These are phyloP conservation scores for Kickxella alabastrina DNA, from an alignment of 192 early-diverging fungal species.

Conservation along the genomic window DNA sequence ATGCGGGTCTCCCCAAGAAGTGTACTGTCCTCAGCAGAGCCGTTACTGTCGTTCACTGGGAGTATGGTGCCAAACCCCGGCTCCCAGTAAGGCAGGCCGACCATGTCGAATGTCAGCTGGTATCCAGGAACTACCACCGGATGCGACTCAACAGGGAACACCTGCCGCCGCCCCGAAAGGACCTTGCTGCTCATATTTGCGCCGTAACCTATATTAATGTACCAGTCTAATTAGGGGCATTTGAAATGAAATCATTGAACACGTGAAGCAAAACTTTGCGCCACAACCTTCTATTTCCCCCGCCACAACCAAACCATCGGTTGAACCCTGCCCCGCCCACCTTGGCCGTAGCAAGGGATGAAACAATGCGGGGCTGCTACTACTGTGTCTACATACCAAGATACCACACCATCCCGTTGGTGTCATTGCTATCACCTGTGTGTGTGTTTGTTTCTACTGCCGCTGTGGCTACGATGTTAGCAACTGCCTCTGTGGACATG, in stretches of 20 bases:
- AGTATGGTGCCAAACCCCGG: slow-evolving; percentile 46
- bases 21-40: not conserved
- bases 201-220: slow-evolving; percentile 32
- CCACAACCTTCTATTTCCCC: not conserved
- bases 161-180: slow-evolving; percentile 44
- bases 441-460: not conserved
- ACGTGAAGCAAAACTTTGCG: too few species aligned
- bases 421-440: not conserved
- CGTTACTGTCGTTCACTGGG: slow-evolving; percentile 6
- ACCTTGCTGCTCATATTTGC: slow-evolving; percentile 49
- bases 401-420: not conserved
- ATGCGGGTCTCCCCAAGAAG: not conserved
- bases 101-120: slow-evolving; percentile 49
- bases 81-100: slow-evolving; percentile 44
- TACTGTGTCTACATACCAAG: not conserved
- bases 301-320: not conserved
- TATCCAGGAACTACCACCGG: slow-evolving; percentile 40
- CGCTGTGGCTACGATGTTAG: not conserved
- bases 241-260: too few species aligned
- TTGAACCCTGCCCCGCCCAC: too few species aligned
- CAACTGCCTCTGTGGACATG: slow-evolving; percentile 1
- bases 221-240: slow-evolving; percentile 1
- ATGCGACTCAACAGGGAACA: slow-evolving; percentile 28
- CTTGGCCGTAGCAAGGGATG: too few species aligned
- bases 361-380: not conserved